Percentiles rank a stretch among this genome's conserved stretches.
phyloP scores from a whole-genome alignment of 179 eudicot genomes.

The Beta corolliflora region DNA sequence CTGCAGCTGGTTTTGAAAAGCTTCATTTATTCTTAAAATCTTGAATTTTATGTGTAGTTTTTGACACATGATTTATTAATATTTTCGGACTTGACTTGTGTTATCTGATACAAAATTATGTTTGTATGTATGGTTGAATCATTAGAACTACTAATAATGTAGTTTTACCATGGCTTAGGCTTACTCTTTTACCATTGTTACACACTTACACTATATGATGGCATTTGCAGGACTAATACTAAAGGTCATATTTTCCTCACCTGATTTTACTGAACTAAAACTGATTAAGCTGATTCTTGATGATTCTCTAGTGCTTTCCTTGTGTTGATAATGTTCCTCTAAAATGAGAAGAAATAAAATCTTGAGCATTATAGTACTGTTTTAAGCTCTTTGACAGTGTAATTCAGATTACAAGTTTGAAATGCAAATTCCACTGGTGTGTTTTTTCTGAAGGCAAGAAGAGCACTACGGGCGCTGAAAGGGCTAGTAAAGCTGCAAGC shows the following conservation, averaged over 20 bases:
- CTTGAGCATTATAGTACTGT: no score
- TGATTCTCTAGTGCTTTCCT: no score
- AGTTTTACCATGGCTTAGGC: not conserved
- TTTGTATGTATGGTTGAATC: not conserved
- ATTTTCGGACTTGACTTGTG: not conserved
- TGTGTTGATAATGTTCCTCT: no score
- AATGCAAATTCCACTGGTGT: not conserved
- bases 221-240: not conserved
- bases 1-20: not conserved
- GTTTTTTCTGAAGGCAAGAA: constrained; percentile 57
- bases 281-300: not conserved
- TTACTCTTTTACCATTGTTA: not conserved
- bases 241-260: not conserved
- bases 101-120: not conserved
- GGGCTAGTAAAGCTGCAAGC: constrained; percentile 88
- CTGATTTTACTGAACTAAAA: not conserved
- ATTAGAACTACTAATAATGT: not conserved
- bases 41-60: not conserved
- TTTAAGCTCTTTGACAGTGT: not conserved
- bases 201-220: not conserved
- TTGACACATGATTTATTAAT: not conserved
- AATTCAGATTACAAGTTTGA: not conserved
- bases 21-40: not conserved
- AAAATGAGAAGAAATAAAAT: no score
- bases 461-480: constrained; percentile 73